Percentiles rank a stretch among this genome's conserved stretches.
Evolutionary conservation across 1,139 yeast genomes (phyloP).

Genomic region (Zygoascus meyerae): DNA sequence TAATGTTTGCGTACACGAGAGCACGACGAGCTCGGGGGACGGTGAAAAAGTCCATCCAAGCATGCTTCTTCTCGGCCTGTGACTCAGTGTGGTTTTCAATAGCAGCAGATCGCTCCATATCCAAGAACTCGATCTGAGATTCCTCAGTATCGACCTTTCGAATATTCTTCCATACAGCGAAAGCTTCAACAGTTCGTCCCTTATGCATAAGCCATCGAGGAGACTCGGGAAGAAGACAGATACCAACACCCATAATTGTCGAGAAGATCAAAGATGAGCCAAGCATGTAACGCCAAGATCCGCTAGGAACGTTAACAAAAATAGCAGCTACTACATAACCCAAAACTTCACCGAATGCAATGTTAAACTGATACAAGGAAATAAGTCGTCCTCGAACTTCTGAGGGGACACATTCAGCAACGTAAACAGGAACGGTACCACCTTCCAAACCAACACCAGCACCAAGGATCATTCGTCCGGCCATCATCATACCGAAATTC

Average conservation of each 20-base stretch:
- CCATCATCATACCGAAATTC: slow-evolving; percentile 43
- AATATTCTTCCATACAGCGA: slow-evolving; percentile 47
- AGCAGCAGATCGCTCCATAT: slow-evolving; percentile 37
- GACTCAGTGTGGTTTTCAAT: slow-evolving; percentile 35
- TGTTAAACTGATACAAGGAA: slow-evolving; percentile 51
- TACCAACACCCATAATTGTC: slow-evolving; percentile 43
- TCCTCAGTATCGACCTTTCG: slow-evolving; percentile 40
- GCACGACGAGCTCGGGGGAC: slow-evolving; percentile 56
- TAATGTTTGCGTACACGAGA: slow-evolving; percentile 47
- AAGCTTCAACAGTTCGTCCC: slow-evolving; percentile 46
- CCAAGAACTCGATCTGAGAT: slow-evolving; percentile 48
- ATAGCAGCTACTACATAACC: slow-evolving; percentile 55
- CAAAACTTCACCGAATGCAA: slow-evolving; percentile 54
- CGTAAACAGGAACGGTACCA: slow-evolving; percentile 54
- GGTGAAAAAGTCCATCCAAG: slow-evolving; percentile 46
- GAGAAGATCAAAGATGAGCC: slow-evolving; percentile 56
- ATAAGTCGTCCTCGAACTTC: slow-evolving; percentile 49
- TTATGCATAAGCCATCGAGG: slow-evolving; percentile 63
- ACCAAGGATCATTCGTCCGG: slow-evolving; percentile 53
- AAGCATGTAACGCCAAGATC: slow-evolving; percentile 57
- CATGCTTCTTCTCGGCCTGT: slow-evolving; percentile 33
- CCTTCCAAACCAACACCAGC: slow-evolving; percentile 58
- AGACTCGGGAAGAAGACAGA: slow-evolving; percentile 59
- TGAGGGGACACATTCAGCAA: slow-evolving; percentile 54
- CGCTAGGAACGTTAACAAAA: slow-evolving; percentile 43